Base-by-base conservation (phyloP, 179 eudicot genomes). In the Actinidia polygama region DNA sequence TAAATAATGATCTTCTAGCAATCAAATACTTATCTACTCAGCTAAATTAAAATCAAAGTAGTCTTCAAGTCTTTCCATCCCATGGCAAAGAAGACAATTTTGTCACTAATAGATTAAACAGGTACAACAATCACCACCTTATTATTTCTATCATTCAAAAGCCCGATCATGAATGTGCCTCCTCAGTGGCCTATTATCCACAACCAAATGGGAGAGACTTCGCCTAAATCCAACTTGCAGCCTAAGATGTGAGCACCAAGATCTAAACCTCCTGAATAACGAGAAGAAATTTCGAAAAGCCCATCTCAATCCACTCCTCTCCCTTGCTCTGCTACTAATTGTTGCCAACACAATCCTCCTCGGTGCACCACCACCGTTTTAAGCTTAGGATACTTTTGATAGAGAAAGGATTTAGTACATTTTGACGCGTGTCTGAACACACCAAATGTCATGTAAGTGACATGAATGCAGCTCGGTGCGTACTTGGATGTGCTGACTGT, bases 331-430 rank as follows among this genome's bases (percentile, higher is more conserved):
- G 40, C 30, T 53, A 69, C 62, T 86, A 40, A 15, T 59, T 19
- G 40, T 24, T 0, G 84, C 72, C 89, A 87, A 86, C 10, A 88
- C 67, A 58, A 89, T 64, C 79, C 91, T 75, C 80, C 89, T 84
- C 18, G 81, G 67, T 7, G 75, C 83, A 67, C 67, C 84, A 67
- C 75, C 89, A 55, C 49, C 51, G 67, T 81, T 79, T n/a, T n/a
- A n/a, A n/a, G n/a, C n/a, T n/a, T n/a, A n/a, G n/a, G n/a, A n/a
- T n/a, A n/a, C n/a, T n/a, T n/a, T n/a, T n/a, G n/a, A n/a, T n/a
- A n/a, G n/a, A n/a, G n/a, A n/a, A n/a, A n/a, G n/a, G n/a, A n/a
- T n/a, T n/a, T n/a, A n/a, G n/a, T n/a, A n/a, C n/a, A n/a, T n/a
- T n/a, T n/a, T n/a, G n/a, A n/a, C n/a, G n/a, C n/a, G n/a, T n/a